Base-by-base conservation (phyloP, 768 basidiomycete species). In the Hortiboletus flavorubellus region DNA sequence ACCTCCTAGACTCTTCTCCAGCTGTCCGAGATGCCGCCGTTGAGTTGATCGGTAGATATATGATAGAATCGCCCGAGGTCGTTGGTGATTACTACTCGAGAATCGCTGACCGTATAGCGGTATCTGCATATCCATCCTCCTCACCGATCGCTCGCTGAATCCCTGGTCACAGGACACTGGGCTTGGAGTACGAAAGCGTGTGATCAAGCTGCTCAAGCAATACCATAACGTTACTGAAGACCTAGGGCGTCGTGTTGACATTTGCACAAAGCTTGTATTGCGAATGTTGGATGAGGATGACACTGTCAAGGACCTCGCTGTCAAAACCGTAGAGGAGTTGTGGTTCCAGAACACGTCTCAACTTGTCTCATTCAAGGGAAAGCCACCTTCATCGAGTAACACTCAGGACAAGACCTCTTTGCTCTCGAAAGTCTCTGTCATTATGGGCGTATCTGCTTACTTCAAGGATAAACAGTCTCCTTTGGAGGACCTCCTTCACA, bases 21-120 rank as follows among this genome's bases (percentile, higher is more conserved):
- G 89, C 91, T 16, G 97, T 99, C 8, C 89, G 97, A 11, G 97
- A 99, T 68, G 93, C 94, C 5, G 94, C 96, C 6, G 91, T 99
- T 14, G 97, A 98, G 66, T 75, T 99, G 54, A 91, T 98, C 54
- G 97, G 97, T n/a, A 96, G 93, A 73, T 96, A 98, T 64, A 87
- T 98, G 77, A 83, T 94, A 35, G 88, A 93, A 57, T 86, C 87
- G 0, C 91, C 93, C 0, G 85, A 86, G 52, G 85, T 98, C n/a
- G 92, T 91, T 0, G 82, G 82, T 4, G 85, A 94, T 62, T 98
- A 98, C 73, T 96, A 95, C 64, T 78, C 80, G 45, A 86, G 85
- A 68, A 91, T 99, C 50, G 85, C 90, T 2, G 90, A 93, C 56
- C 87, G 97, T 5, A 92, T 97, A 60, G 89, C 91, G 38, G 95